Percentiles rank a stretch among this genome's conserved stretches.
These are phyloP conservation scores for Trametes coccinea DNA, from an alignment of 768 basidiomycete species.

Conservation along the genomic window DNA sequence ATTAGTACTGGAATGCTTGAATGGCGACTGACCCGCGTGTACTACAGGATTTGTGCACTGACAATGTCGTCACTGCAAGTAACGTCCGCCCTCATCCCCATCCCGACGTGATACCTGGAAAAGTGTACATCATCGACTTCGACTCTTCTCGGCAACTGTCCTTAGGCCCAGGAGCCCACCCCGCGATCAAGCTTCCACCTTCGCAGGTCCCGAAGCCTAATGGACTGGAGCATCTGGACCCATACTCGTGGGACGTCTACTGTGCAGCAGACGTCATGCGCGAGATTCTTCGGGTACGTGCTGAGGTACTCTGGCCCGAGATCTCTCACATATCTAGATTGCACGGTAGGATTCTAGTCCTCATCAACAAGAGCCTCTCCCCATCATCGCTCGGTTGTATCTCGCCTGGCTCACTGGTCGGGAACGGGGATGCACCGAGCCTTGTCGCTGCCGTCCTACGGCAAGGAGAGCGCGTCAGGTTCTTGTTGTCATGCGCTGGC, in stretches of 20 bases:
- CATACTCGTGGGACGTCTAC: slow-evolving; percentile 6
- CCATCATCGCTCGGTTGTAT: not conserved
- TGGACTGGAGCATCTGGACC: not conserved
- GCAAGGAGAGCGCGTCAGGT: not conserved
- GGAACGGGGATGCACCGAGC: not conserved
- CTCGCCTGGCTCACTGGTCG: not conserved
- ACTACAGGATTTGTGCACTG: too few relatives aligned
- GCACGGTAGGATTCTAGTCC: not conserved
- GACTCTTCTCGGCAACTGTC: not conserved
- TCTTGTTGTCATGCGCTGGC: not conserved
- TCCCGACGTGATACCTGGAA: too few relatives aligned
- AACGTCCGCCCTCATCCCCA: too few relatives aligned
- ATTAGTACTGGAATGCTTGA: too few relatives aligned
- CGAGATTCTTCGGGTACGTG: not conserved
- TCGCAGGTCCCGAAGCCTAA: not conserved
- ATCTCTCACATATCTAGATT: not conserved
- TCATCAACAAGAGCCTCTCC: not conserved
- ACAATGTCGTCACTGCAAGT: too few relatives aligned
- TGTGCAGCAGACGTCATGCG: not conserved
- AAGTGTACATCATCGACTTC: too few relatives aligned
- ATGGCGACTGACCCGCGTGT: too few relatives aligned
- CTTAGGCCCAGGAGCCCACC: not conserved
- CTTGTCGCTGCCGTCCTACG: not conserved
- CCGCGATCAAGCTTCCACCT: not conserved
- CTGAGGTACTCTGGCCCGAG: too few relatives aligned